These are phyloP conservation scores for Cydonia oblonga DNA, from an alignment of 331 rosid species.

Conservation along the genomic window DNA sequence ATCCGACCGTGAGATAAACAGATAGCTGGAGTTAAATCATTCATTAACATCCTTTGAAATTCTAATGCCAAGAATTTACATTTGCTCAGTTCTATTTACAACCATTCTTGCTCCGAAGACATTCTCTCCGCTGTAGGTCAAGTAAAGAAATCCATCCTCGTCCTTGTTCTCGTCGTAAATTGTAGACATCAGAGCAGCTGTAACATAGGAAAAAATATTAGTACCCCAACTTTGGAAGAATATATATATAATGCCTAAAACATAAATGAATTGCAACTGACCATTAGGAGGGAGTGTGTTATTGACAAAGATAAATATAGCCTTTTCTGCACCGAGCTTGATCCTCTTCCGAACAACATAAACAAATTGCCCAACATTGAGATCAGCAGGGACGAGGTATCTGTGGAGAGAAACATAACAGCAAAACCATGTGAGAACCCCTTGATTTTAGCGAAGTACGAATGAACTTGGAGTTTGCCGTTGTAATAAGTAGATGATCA, in stretches of 20 bases:
- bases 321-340: conserved; percentile 73
- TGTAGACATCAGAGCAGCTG: conserved; percentile 73
- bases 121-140: conserved; percentile 86
- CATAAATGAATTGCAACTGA: conserved; percentile 16
- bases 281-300: conserved; percentile 79
- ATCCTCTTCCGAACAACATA: conserved; percentile 81
- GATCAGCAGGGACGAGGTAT: conserved; percentile 82
- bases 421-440: background rate
- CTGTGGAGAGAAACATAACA: conserved; percentile 25
- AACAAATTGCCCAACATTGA: conserved; percentile 76
- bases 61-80: conserved; percentile 25
- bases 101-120: conserved; percentile 35
- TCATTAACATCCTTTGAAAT: conserved; percentile 4
- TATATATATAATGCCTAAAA: background rate
- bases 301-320: conserved; percentile 66
- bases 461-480: background rate
- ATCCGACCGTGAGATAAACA: background rate
- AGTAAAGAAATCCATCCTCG: conserved; percentile 82
- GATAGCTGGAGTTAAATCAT: background rate
- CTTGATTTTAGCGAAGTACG: background rate
- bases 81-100: conserved; percentile 30
- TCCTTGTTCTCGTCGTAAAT: conserved; percentile 68
- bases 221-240: background rate
- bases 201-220: conserved; percentile 9
- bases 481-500: background rate